Base-by-base conservation (phyloP, 345 rosid genomes). In the Cardiospermum halicacabum region DNA sequence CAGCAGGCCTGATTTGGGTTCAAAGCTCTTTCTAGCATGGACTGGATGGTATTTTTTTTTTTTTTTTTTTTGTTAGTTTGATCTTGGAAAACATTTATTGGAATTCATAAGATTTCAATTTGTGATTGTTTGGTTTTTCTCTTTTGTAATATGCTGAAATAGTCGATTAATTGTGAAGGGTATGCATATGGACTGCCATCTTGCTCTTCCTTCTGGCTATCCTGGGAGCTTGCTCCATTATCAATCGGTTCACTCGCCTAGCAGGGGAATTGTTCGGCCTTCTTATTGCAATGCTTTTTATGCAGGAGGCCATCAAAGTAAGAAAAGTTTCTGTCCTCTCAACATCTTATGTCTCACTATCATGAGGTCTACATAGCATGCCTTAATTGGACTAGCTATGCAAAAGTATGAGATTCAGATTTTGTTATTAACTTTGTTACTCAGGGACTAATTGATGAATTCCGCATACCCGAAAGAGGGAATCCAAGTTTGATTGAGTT, bases 231-330 rank as follows among this genome's bases (percentile, higher is more conserved):
- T 88, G 97, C 82, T 82, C 96, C 40, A 88, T 93, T 64, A 90
- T 93, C 79, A 93, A 81, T 76, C 80, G 98, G 72, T 93, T 93
- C 71, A 93, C 98, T 57, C 89, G 98, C 51, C 45, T 93, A 19
- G 96, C 98, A 3, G 97, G 98, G 13, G 98, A 90, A 75, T 74
- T 93, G 28, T 93, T 93, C 72, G 98, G 97, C 75, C 81, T 93
- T 39, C 89, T 92, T 37, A 92, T 92, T 25, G 97, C 97, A 21
- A 86, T 92, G 89, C 92, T 93, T 66, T 93, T 90, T 71, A 82
- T 90, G 93, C 96, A 92, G 82, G 78, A 92, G 78, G 97, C 98
- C 69, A 85, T 92, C 36, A 90, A 74, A 75, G 98, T 89, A 67
- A 83, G 78, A 63, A 31, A 19, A 57, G n/a, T 60, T 48, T 53